These are phyloP conservation scores for Peronospora tabacina DNA, from an alignment of 352 stramenopile species.

Conservation along the genomic window DNA sequence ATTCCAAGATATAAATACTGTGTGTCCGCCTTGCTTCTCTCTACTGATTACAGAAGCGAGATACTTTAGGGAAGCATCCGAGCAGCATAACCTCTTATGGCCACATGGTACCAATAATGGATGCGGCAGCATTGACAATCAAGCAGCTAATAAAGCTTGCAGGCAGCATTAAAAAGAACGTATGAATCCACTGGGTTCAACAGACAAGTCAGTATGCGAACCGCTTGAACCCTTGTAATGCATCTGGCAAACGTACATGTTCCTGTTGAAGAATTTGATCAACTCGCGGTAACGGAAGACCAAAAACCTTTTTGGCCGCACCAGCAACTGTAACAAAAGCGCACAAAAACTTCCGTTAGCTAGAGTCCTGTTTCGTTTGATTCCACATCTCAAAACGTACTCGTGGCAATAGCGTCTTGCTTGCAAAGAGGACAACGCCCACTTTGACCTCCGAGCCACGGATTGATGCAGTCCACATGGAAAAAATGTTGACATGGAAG, in stretches of 20 bases:
- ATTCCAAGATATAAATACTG: conserved; percentile 23
- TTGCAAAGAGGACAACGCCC: conserved; percentile 80
- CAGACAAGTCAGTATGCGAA: conserved; percentile 12
- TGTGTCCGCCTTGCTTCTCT: conserved; percentile 7
- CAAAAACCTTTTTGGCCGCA: conserved; percentile 53
- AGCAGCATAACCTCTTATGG: conserved; percentile 32
- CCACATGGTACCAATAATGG: conserved; percentile 71
- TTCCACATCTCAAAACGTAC: conserved; percentile 20
- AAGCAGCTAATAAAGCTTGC: conserved; percentile 75
- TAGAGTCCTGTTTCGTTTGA: not conserved
- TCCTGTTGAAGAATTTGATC: conserved; percentile 73
- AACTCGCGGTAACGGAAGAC: conserved; percentile 44
- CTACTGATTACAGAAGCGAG: conserved; percentile 11
- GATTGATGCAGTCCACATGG: conserved; percentile 80
- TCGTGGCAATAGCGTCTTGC: conserved; percentile 58
- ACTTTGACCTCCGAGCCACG: conserved; percentile 75
- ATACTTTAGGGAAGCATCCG: conserved; percentile 1
- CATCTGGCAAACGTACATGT: conserved; percentile 36
- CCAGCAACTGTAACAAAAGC: conserved; percentile 28
- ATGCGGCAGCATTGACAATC: conserved; percentile 64
- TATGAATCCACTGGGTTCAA: conserved; percentile 58
- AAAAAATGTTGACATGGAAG: conserved; percentile 84
- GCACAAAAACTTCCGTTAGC: conserved; percentile 2
- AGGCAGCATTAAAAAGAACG: conserved; percentile 75
- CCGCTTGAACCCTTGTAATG: not conserved